Percentiles rank a stretch among this genome's conserved stretches.
phyloP scores from a whole-genome alignment of 2,329 filamentous ascomycete genomes.

The Neocucurbitaria cava region DNA sequence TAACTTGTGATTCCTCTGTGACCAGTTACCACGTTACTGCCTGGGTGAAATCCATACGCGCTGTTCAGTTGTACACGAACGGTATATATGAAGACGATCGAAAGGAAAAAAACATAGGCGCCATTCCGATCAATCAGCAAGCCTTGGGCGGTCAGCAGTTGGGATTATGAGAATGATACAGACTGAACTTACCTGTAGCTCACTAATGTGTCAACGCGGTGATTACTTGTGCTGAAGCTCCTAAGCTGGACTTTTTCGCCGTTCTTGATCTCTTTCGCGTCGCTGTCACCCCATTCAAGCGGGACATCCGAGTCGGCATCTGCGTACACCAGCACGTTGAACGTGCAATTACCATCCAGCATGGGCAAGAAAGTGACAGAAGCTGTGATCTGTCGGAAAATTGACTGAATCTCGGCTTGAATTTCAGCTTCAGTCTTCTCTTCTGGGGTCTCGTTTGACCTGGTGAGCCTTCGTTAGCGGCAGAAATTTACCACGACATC shows the following conservation, averaged over 20 bases:
- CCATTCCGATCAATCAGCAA: slow-evolving; percentile 26
- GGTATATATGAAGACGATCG: not conserved
- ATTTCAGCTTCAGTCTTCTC: slow-evolving; percentile 95
- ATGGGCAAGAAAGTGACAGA: slow-evolving; percentile 97
- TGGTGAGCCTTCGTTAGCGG: slow-evolving; percentile 20
- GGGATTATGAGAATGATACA: not conserved
- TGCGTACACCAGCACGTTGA: slow-evolving; percentile 97
- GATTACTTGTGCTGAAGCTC: slow-evolving; percentile 94
- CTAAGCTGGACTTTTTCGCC: slow-evolving; percentile 94
- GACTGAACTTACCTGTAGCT: slow-evolving; percentile 71
- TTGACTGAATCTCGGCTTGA: slow-evolving; percentile 91
- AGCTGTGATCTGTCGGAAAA: slow-evolving; percentile 97
- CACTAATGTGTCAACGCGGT: slow-evolving; percentile 92
- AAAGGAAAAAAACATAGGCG: not conserved
- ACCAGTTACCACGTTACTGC: not conserved
- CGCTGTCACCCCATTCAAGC: slow-evolving; percentile 97
- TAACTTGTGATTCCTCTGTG: not conserved
- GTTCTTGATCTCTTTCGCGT: slow-evolving; percentile 94
- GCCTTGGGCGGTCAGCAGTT: slow-evolving; percentile 23
- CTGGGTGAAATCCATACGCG: not conserved
- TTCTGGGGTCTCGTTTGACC: slow-evolving; percentile 39
- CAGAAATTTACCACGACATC: not conserved
- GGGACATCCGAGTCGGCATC: slow-evolving; percentile 96
- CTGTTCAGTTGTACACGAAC: not conserved
- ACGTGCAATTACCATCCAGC: slow-evolving; percentile 92